Evolutionary conservation across 1,284 basidiomycete genomes (phyloP).

Genomic region (Irpex sp.): DNA sequence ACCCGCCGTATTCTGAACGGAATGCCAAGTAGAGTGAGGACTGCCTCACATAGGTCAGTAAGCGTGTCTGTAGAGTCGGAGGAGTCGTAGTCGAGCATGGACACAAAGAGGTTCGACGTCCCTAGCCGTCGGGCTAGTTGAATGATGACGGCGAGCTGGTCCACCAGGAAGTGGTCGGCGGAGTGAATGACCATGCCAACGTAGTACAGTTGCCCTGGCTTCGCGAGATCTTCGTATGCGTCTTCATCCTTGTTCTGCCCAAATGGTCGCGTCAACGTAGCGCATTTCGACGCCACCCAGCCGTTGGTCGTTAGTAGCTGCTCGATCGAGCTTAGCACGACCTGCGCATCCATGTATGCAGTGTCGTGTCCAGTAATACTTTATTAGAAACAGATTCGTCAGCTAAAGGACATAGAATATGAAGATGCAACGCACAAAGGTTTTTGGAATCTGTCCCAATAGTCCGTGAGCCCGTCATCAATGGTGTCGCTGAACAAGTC

Average conservation of each 20-base stretch:
- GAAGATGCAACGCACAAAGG: slow-evolving; percentile 65
- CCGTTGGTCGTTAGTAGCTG: slow-evolving; percentile 89
- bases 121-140: slow-evolving; percentile 89
- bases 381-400: neutral
- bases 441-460: slow-evolving; percentile 87
- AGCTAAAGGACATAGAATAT: neutral
- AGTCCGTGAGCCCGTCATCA: slow-evolving; percentile 75
- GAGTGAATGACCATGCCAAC: slow-evolving; percentile 93
- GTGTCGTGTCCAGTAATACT: slow-evolving; percentile 82
- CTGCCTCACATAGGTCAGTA: slow-evolving; percentile 88
- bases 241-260: slow-evolving; percentile 83
- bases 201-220: slow-evolving; percentile 84
- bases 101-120: slow-evolving; percentile 86
- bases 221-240: slow-evolving; percentile 83
- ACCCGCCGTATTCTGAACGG: slow-evolving; percentile 88
- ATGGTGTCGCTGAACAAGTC: slow-evolving; percentile 81
- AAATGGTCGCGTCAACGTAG: slow-evolving; percentile 86
- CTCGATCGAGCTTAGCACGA: slow-evolving; percentile 83
- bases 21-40: slow-evolving; percentile 85
- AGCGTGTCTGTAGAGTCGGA: slow-evolving; percentile 91
- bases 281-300: slow-evolving; percentile 98
- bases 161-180: slow-evolving; percentile 95
- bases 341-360: slow-evolving; percentile 83
- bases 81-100: slow-evolving; percentile 93
- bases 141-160: slow-evolving; percentile 93